phyloP scores from a whole-genome alignment of 2,329 filamentous ascomycete genomes.

The Venturia oleaginea region DNA sequence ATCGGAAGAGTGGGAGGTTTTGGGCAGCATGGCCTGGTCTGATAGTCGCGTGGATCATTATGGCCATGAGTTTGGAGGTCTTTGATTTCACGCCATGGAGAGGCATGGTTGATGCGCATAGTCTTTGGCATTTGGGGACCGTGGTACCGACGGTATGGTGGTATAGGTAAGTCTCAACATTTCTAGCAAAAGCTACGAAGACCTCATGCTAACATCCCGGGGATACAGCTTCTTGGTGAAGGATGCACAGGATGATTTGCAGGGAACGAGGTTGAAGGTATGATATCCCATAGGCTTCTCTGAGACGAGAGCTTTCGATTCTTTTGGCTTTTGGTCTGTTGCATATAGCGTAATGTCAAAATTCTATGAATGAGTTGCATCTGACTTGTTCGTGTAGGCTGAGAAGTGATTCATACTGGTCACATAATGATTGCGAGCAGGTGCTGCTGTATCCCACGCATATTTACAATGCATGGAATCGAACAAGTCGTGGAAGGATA shows the following conservation, averaged over 20 bases:
- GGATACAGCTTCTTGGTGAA: conserved; percentile 74
- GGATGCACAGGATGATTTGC: conserved; percentile 75
- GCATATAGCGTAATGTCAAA: conserved; percentile 2
- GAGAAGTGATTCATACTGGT: not conserved
- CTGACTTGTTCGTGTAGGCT: conserved; percentile 3
- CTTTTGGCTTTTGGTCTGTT: not conserved
- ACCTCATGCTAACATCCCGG: too few relatives aligned
- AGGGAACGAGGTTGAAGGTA: conserved; percentile 63
- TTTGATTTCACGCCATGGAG: conserved; percentile 84
- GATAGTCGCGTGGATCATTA: conserved; percentile 82
- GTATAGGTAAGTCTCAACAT: conserved; percentile 73
- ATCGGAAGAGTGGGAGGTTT: conserved; percentile 56
- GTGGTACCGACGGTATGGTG: conserved; percentile 80
- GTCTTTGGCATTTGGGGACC: conserved; percentile 90
- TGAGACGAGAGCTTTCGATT: not conserved
- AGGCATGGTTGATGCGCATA: conserved; percentile 84
- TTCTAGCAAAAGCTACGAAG: too few relatives aligned
- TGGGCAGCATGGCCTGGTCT: conserved; percentile 90
- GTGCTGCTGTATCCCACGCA: not conserved
- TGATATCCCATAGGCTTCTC: conserved; percentile 22
- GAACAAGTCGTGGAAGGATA: too few relatives aligned
- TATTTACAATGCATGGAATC: not conserved
- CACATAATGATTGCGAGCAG: not conserved
- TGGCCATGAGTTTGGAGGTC: conserved; percentile 92
- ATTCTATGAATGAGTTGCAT: not conserved